These are phyloP conservation scores for Aspergillus melleus DNA, from an alignment of 2,329 filamentous ascomycete genomes.

Conservation along the genomic window DNA sequence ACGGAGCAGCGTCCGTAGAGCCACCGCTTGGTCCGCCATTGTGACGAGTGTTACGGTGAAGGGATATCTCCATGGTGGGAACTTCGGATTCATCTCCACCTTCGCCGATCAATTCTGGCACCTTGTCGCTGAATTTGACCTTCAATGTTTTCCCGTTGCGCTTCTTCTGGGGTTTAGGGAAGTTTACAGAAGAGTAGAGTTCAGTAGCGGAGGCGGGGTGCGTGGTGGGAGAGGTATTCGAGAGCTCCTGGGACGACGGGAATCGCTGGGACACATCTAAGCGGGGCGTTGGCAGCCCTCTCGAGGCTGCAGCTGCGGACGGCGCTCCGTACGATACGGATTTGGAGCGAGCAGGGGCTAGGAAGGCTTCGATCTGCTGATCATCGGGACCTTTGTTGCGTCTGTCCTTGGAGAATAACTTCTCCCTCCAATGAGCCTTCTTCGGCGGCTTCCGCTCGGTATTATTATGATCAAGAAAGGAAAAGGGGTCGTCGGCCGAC, in stretches of 20 bases:
- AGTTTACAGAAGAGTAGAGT: slow-evolving; percentile 21
- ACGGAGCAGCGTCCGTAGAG: slow-evolving; percentile 24
- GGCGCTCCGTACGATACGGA: slow-evolving; percentile 18
- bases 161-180: slow-evolving; percentile 30
- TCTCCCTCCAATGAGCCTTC: slow-evolving; percentile 49
- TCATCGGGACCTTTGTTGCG: slow-evolving; percentile 38
- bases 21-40: slow-evolving; percentile 18
- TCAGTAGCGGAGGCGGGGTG: slow-evolving; percentile 22
- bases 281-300: slow-evolving; percentile 34
- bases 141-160: slow-evolving; percentile 65
- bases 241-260: slow-evolving; percentile 32
- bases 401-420: slow-evolving; percentile 50
- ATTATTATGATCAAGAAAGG: slow-evolving; percentile 32
- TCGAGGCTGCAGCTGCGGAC: slow-evolving; percentile 19
- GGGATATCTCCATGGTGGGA: slow-evolving; percentile 70
- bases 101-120: slow-evolving; percentile 82
- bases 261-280: slow-evolving; percentile 38
- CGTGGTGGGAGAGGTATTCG: slow-evolving; percentile 18
- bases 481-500: slow-evolving; percentile 39
- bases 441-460: slow-evolving; percentile 32
- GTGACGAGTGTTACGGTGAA: slow-evolving; percentile 35
- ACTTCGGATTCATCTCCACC: slow-evolving; percentile 83
- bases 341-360: slow-evolving; percentile 54
- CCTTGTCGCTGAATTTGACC: slow-evolving; percentile 71
- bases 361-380: slow-evolving; percentile 57